Evolutionary conservation across 2,329 filamentous ascomycete genomes (phyloP), one percentile per base, ranked within the genome.

Genomic region (Phaeosphaeria sp.): DNA sequence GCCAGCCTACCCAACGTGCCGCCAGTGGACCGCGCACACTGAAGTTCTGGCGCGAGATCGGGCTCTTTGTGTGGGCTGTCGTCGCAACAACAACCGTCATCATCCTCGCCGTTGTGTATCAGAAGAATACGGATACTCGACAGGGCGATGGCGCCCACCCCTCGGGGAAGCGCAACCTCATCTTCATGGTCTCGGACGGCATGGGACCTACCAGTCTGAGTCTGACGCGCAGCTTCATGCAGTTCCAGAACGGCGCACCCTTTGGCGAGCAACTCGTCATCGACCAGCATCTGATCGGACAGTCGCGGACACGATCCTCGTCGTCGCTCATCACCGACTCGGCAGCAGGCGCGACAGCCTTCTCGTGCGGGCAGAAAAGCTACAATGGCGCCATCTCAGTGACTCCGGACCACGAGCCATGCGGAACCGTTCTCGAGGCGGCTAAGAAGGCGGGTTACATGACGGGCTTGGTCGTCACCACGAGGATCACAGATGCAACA

Each of bases 131-230:
- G 18, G 67, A 72, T 36, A 46, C 66, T 25, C 66, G 72, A 18
- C 68, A 70, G 41, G 36, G 36, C 15, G 15, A n/a, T n/a, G 36
- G 36, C 39, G 70, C 74, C 11, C 65, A 66, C 36, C 70, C 83
- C 55, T 78, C 70, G 25, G 87, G 88, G 52, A 99, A 98, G 83
- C 87, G 92, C 54, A 99, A 98, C 78, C 83, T 99, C 52, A 90
- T 99, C 69, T 98, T 99, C 82, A 99, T 99, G 95, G 94, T 99
- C 39, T 97, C 92, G 0, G 95, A 99, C 77, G 95, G 95, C 72
- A 99, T 99, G 95, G 95, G 95, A 0, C 95, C 95, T 7, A 92
- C 95, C 9, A 94, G 92, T 68, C 83, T 99, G 53, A 90, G 90
- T 23, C 79, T 99, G 74, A 97, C 95, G 6, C 86, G 95, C 55